Percentiles rank a stretch among this genome's conserved stretches.
These are phyloP conservation scores for Diaporthe sp. DNA, from an alignment of 2,329 filamentous ascomycete species.

Conservation along the genomic window DNA sequence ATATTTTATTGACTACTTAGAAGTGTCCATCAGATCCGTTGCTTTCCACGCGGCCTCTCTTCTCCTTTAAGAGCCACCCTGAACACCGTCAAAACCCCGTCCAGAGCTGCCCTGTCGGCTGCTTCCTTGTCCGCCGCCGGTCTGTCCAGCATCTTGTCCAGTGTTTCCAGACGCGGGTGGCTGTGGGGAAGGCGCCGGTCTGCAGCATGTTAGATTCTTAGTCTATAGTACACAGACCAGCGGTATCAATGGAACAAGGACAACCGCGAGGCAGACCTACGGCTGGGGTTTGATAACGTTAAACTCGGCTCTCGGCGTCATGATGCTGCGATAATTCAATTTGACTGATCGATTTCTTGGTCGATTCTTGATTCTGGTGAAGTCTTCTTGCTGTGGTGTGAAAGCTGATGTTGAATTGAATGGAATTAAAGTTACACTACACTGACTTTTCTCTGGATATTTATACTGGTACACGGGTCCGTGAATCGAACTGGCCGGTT, in stretches of 20 bases:
- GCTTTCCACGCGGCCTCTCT: neutral
- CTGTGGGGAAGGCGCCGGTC: neutral
- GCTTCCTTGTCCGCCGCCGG: neutral
- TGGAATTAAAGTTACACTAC: neutral
- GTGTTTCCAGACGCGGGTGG: neutral
- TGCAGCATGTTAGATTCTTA: neutral
- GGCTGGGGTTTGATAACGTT: neutral
- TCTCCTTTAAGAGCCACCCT: neutral
- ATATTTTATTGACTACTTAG: neutral
- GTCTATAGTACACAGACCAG: neutral
- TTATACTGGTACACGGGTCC: neutral
- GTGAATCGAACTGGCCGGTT: neutral
- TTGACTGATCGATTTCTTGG: neutral
- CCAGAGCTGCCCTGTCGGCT: neutral
- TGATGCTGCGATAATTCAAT: neutral
- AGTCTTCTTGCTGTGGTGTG: neutral
- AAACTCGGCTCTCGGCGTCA: neutral
- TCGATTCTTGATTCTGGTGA: neutral
- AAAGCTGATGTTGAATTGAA: neutral
- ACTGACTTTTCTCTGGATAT: neutral
- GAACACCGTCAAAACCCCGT: neutral
- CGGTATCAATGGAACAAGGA: neutral
- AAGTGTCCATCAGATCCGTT: neutral
- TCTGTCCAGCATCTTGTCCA: neutral
- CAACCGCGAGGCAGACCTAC: neutral